phyloP scores from a whole-genome alignment of 306 rosid species.

The Adenanthera pavonina region DNA sequence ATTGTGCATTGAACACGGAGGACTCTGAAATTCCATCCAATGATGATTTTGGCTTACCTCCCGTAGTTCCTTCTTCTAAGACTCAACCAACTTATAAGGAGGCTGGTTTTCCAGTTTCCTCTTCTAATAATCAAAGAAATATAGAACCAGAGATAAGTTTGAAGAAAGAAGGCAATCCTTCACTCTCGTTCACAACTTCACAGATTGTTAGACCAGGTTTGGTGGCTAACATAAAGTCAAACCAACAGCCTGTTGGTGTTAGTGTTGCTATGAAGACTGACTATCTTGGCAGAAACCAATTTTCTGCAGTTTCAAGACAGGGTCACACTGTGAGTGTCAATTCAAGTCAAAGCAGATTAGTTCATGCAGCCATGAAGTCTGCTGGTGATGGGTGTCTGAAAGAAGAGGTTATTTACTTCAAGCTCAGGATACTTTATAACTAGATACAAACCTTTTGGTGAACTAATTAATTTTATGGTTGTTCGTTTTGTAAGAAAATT shows the following conservation, averaged over 20 bases:
- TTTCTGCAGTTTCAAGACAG: slow-evolving; percentile 53
- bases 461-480: slow-evolving; percentile 39
- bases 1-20: slow-evolving; percentile 67
- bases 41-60: slow-evolving; percentile 32
- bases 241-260: slow-evolving; percentile 42
- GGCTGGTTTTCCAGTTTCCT: slow-evolving; percentile 40
- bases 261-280: slow-evolving; percentile 47
- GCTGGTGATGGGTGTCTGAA: slow-evolving; percentile 44
- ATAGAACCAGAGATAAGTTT: slow-evolving; percentile 39
- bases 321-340: slow-evolving; percentile 36
- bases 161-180: slow-evolving; percentile 52
- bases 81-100: slow-evolving; percentile 37
- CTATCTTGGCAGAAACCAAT: slow-evolving; percentile 43
- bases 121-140: slow-evolving; percentile 36
- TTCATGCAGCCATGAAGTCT: slow-evolving; percentile 46
- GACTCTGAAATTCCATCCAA: slow-evolving; percentile 69
- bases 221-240: slow-evolving; percentile 39
- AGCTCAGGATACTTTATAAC: slow-evolving; percentile 29
- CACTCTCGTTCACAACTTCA: slow-evolving; percentile 36
- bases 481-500: slow-evolving; percentile 29
- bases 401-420: slow-evolving; percentile 60
- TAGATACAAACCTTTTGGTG: slow-evolving; percentile 26
- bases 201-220: slow-evolving; percentile 39
- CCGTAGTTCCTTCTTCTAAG: slow-evolving; percentile 16
- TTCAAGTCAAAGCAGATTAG: slow-evolving; percentile 49